Evolutionary conservation across 495 filamentous ascomycete species (phyloP), one percentile per base, ranked within the genome.

Genomic region (Tetracladium marchalianum): DNA sequence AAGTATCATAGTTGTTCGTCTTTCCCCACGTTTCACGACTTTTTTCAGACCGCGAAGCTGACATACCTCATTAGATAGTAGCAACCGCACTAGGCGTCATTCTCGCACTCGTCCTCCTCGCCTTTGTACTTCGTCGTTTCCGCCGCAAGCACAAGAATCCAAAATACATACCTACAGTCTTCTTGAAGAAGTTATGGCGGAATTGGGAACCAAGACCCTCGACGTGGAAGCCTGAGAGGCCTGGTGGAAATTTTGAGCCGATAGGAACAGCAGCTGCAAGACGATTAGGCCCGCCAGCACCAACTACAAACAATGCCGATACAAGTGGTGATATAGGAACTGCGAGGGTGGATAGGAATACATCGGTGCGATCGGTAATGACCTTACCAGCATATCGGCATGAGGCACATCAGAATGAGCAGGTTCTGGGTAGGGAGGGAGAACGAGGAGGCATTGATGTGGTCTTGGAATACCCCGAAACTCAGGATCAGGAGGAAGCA

Each of bases 361-460:
- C 87, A 0, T 92, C 85, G 5, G 70, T 97, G 19, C 81, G 92
- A 50, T 93, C 87, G 5, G 80, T 97, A 39, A 93, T 95, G 72
- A 96, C 92, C 0, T 67, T 98, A 5, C 92, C 92, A 0, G 72
- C 82, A 4, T 98, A 98, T 64, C 64, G 68, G 3, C 68, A 54
- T 8, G 77, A 78, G 34, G 78, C 86, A 4, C 72, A 77, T 32
- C 78, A 84, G 15, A 80, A 72, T 42, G 92, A 98, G 59, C 83
- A 81, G 51, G 77, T 95, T n/a, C 73, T 97, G 35, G 92, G 79
- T 11, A 77, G 92, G 0, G 92, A 93, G 62, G 92, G 92, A 31
- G 92, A 98, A 59, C 76, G 92, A 19, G 90, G 69, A 36, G 92
- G 92, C 3, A 90, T 98, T 53, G 92, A 98, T 54, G 75, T 85